phyloP scores from a whole-genome alignment of 1,139 yeast genomes.

The Schwanniomyces etchellsii region DNA sequence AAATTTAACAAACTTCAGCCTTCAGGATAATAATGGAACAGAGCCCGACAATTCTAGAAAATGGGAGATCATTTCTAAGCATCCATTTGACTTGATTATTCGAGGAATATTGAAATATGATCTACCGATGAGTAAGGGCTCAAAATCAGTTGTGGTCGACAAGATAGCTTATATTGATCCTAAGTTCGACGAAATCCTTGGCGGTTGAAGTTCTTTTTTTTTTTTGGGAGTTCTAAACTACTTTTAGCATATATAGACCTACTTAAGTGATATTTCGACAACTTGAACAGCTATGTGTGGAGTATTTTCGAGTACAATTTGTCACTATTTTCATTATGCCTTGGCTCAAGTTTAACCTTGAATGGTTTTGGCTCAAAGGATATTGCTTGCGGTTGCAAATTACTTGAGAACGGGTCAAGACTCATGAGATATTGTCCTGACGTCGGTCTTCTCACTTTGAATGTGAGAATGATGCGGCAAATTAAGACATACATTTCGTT shows the following conservation, averaged over 20 bases:
- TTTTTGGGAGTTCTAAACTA: too few species aligned
- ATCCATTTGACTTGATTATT: conserved; percentile 82
- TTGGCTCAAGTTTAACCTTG: conserved; percentile 25
- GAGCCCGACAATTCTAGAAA: conserved; percentile 43
- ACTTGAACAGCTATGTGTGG: too few species aligned
- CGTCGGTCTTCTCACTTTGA: conserved; percentile 37
- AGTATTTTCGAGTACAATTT: conserved; percentile 14
- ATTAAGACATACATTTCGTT: conserved; percentile 50
- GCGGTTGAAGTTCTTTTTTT: too few species aligned
- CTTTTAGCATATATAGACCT: too few species aligned
- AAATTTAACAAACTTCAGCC: conserved; percentile 37
- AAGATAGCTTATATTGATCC: conserved; percentile 60
- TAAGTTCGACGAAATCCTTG: conserved; percentile 8
- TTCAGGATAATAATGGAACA: conserved; percentile 11
- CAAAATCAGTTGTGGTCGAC: conserved; percentile 57
- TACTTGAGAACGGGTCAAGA: conserved; percentile 44
- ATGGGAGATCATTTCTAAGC: conserved; percentile 72
- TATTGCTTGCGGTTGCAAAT: conserved; percentile 46
- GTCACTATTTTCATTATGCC: conserved; percentile 17
- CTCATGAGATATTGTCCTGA: conserved; percentile 27
- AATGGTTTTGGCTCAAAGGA: conserved; percentile 54
- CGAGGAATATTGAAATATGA: conserved; percentile 79
- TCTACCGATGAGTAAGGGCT: conserved; percentile 56
- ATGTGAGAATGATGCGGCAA: conserved; percentile 27
- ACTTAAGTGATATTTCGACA: too few species aligned